phyloP scores from a whole-genome alignment of 306 rosid species.

The Vicia faba region DNA sequence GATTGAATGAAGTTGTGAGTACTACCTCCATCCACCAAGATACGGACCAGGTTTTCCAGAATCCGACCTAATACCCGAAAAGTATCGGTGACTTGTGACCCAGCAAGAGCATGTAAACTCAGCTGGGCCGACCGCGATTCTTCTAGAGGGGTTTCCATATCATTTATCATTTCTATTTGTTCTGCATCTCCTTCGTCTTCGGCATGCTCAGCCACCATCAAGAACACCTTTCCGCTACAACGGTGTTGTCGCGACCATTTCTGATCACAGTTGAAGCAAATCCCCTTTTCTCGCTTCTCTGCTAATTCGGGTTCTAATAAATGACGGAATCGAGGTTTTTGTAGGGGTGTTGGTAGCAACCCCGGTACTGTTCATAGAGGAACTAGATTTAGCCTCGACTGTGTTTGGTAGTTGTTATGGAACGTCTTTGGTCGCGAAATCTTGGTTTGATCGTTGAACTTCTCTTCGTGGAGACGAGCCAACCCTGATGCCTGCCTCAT shows the following conservation, averaged over 20 bases:
- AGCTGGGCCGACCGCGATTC: no score
- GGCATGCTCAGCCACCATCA: no score
- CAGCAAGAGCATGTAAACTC: neutral
- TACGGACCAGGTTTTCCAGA: accelerated
- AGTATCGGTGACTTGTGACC: neutral
- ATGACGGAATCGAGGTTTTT: neutral
- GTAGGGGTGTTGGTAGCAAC: no score
- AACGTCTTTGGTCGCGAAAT: no score
- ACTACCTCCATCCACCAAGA: neutral
- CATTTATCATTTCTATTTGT: accelerated
- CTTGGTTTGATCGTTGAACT: no score
- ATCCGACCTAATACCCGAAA: neutral
- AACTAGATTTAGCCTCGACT: no score
- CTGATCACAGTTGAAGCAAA: neutral
- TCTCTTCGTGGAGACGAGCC: no score
- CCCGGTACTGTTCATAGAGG: no score
- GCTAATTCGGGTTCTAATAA: neutral
- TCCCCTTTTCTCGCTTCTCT: neutral
- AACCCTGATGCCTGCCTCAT: no score
- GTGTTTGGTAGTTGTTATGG: no score
- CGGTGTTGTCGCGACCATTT: neutral
- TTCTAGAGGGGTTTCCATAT: no score
- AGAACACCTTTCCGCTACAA: neutral
- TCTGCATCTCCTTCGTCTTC: accelerated
- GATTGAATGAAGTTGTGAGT: neutral